These are phyloP conservation scores for Chimonanthus praecox DNA, from an alignment of 164 flowering plant species.

Conservation along the genomic window DNA sequence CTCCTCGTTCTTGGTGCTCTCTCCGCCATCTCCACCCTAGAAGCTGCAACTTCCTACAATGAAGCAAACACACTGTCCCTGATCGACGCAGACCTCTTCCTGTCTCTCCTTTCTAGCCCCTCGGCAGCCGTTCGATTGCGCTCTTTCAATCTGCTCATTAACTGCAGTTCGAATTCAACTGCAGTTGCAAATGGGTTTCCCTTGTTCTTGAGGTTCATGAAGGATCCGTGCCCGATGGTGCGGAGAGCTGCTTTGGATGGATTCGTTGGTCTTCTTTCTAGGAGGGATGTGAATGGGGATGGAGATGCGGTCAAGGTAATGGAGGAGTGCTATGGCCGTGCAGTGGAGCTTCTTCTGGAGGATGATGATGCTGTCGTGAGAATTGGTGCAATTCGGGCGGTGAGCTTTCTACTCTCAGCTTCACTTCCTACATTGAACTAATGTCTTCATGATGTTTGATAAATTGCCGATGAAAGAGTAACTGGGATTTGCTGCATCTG, in stretches of 20 bases:
- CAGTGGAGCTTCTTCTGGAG: conserved; percentile 44
- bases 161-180: conserved; percentile 6
- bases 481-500: no score
- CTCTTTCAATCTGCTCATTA: conserved; percentile 24
- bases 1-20: conserved; percentile 33
- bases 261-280: conserved; percentile 28
- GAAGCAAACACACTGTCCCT: conserved; percentile 4
- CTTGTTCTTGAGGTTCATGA: conserved; percentile 54
- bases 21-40: conserved; percentile 27
- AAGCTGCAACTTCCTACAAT: conserved; percentile 1
- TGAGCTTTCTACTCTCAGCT: conserved; percentile 5
- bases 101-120: conserved; percentile 26
- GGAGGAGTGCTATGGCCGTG: conserved; percentile 58
- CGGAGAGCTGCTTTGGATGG: conserved; percentile 64
- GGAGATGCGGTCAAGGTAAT: conserved; percentile 14
- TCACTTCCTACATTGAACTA: no score
- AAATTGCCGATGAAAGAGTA: no score
- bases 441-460: no score
- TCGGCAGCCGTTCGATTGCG: conserved; percentile 41
- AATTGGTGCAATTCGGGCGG: conserved; percentile 37
- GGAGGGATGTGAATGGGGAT: conserved; percentile 26
- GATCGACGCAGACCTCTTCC: conserved; percentile 24
- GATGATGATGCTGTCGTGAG: conserved; percentile 64
- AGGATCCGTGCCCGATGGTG: conserved; percentile 73
- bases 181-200: conserved; percentile 11